Evolutionary conservation across 257 asterid species (phyloP).

Genomic region (Buddleja alternifolia): DNA sequence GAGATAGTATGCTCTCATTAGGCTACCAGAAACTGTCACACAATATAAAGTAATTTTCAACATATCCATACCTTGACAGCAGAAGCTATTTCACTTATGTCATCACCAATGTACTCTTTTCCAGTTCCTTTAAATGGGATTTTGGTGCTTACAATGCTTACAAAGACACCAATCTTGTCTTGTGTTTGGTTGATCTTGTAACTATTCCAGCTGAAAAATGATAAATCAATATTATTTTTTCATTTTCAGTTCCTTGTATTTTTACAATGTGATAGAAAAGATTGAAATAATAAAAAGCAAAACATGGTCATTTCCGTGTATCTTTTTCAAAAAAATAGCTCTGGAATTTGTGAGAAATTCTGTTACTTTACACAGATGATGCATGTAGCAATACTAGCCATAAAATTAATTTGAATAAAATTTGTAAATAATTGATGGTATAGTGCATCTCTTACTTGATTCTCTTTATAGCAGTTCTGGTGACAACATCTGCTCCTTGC

Average conservation of each 20-base stretch:
- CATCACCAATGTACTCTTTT: conserved; percentile 94
- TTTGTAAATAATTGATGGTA: conserved; percentile 7
- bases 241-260: conserved; percentile 13
- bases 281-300: conserved; percentile 22
- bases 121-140: conserved; percentile 96
- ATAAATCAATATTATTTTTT: neutral
- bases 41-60: neutral
- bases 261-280: conserved; percentile 11
- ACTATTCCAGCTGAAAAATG: conserved; percentile 75
- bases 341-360: conserved; percentile 17
- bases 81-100: conserved; percentile 88
- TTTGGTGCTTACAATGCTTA: conserved; percentile 95
- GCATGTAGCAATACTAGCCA: neutral
- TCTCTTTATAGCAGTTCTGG: conserved; percentile 86
- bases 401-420: neutral
- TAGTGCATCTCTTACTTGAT: conserved; percentile 59
- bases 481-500: conserved; percentile 98
- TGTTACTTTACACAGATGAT: conserved; percentile 9
- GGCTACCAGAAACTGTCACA: conserved; percentile 21
- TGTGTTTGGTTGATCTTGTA: conserved; percentile 92
- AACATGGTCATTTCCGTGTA: neutral
- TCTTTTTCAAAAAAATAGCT: conserved; percentile 1
- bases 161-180: conserved; percentile 88
- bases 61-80: conserved; percentile 74
- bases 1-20: conserved; percentile 28